Conservation (phyloP, 352 stramenopile genomes). For the Peronospora farinosa region DNA sequence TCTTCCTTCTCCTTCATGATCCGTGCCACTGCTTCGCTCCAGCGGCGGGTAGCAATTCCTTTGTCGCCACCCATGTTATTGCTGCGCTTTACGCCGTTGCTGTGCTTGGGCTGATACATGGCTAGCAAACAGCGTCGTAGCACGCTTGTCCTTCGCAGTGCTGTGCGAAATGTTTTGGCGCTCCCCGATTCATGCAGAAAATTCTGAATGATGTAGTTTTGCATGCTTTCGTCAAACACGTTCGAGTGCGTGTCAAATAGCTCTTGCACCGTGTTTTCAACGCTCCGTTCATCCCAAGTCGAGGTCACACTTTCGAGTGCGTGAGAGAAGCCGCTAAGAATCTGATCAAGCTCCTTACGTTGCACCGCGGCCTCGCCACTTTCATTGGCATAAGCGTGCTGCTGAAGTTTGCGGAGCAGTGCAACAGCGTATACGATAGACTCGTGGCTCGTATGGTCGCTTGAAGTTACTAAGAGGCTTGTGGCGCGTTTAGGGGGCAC, state of each 20-base stretch:
- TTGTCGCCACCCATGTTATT: conserved; percentile 14
- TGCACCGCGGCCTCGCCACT: conserved; percentile 33
- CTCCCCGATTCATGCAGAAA: conserved; percentile 75
- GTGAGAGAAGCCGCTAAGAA: conserved; percentile 53
- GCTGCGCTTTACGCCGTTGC: conserved; percentile 19
- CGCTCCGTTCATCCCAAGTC: conserved; percentile 36
- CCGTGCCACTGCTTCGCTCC: conserved; percentile 30
- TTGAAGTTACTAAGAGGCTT: conserved; percentile 18
- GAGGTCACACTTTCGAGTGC: conserved; percentile 42
- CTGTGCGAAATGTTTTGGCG: conserved; percentile 59
- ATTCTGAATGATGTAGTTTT: conserved; percentile 85
- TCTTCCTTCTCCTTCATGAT: conserved; percentile 37
- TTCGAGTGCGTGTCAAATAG: conserved; percentile 73
- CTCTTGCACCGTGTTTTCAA: conserved; percentile 62
- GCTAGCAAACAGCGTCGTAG: conserved; percentile 60
- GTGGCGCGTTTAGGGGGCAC: conserved; percentile 9
- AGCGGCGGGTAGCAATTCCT: conserved; percentile 31
- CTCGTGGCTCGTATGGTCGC: conserved; percentile 32
- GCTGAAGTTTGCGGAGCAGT: conserved; percentile 51
- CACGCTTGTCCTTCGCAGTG: conserved; percentile 66
- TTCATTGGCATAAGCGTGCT: conserved; percentile 30
- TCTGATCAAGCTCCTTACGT: conserved; percentile 49
- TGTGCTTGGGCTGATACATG: conserved; percentile 51
- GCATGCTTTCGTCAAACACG: conserved; percentile 81
- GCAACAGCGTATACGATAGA: conserved; percentile 53